Conservation (phyloP, 2,329 filamentous ascomycete genomes). For the Fusarium sp. region DNA sequence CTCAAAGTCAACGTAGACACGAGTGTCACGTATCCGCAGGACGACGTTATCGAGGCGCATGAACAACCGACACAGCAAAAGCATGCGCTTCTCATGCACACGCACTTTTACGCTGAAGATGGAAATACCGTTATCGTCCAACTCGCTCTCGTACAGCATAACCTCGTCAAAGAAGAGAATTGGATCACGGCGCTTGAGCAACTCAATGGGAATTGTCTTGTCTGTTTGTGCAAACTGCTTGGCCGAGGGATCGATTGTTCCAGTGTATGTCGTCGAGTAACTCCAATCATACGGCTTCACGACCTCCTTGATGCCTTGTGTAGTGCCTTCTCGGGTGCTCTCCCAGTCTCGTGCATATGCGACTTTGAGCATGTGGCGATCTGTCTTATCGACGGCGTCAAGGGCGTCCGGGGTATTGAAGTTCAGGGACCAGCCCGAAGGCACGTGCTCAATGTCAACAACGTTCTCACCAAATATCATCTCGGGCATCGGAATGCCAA, state of each 20-base stretch:
- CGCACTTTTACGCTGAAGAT: conserved; percentile 91
- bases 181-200: conserved; percentile 90
- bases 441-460: conserved; percentile 80
- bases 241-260: conserved; percentile 69
- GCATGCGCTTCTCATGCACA: conserved; percentile 90
- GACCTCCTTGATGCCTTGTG: conserved; percentile 91
- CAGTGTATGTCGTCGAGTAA: conserved; percentile 90
- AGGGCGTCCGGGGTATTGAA: conserved; percentile 92
- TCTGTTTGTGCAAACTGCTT: conserved; percentile 52
- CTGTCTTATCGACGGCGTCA: conserved; percentile 94
- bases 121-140: conserved; percentile 97
- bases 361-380: conserved; percentile 90
- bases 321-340: conserved; percentile 77
- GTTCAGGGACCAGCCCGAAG: conserved; percentile 81
- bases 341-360: conserved; percentile 92
- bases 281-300: conserved; percentile 99
- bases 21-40: conserved; percentile 88
- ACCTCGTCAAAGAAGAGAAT: conserved; percentile 98
- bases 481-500: conserved; percentile 92
- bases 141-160: conserved; percentile 95
- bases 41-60: conserved; percentile 94
- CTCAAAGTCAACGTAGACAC: conserved; percentile 91
- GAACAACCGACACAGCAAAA: conserved; percentile 89
- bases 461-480: conserved; percentile 99
- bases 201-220: conserved; percentile 81